Conservation (phyloP, 768 basidiomycete genomes). For the Suillus hirtellus region DNA sequence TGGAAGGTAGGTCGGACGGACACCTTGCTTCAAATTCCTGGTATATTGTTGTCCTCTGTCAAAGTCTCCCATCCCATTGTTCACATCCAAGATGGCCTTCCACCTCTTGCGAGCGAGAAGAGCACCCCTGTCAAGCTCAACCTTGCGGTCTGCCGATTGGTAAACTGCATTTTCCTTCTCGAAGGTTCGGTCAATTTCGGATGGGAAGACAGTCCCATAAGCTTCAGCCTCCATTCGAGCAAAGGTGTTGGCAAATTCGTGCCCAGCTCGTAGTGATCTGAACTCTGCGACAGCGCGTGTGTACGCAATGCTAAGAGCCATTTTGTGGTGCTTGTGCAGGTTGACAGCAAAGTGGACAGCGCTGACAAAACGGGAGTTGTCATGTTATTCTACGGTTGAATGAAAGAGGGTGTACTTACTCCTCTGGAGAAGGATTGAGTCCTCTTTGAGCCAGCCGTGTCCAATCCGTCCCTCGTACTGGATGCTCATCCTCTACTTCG, state of each 20-base stretch:
- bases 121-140: conserved; percentile 58
- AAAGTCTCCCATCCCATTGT: conserved; percentile 51
- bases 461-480: conserved; percentile 67
- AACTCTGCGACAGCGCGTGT: conserved; percentile 79
- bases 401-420: conserved; percentile 55
- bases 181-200: conserved; percentile 62
- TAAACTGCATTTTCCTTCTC: conserved; percentile 62
- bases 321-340: conserved; percentile 62
- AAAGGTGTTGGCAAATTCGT: conserved; percentile 71
- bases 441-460: conserved; percentile 78
- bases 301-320: conserved; percentile 81
- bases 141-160: conserved; percentile 56
- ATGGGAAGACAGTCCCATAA: conserved; percentile 67
- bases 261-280: conserved; percentile 82
- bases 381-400: conserved; percentile 13
- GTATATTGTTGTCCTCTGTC: conserved; percentile 74
- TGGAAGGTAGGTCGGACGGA: conserved; percentile 66
- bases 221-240: conserved; percentile 80
- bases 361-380: conserved; percentile 43
- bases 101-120: conserved; percentile 73
- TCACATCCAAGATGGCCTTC: conserved; percentile 61
- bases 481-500: conserved; percentile 54
- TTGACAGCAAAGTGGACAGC: conserved; percentile 79
- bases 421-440: conserved; percentile 82
- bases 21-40: conserved; percentile 68